phyloP scores from a whole-genome alignment of 805 yeast species.

The Barnettozyma pratensis region DNA sequence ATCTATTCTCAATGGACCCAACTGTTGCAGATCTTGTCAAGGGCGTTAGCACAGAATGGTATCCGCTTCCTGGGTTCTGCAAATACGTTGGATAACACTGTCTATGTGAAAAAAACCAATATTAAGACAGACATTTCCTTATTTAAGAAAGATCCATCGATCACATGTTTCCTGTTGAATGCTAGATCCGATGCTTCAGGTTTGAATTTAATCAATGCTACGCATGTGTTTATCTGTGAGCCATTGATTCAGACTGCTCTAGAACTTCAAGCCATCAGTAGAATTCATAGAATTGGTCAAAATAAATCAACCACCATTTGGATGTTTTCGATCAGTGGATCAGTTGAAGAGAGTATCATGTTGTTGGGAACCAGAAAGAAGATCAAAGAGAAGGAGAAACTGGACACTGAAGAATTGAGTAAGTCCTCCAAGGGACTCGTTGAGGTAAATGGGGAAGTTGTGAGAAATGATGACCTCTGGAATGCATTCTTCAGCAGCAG shows the following conservation, averaged over 20 bases:
- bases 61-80: conserved; percentile 54
- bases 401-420: conserved; percentile 52
- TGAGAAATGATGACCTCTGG: conserved; percentile 56
- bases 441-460: conserved; percentile 53
- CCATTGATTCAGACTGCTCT: conserved; percentile 85
- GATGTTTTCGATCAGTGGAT: conserved; percentile 79
- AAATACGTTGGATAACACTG: conserved; percentile 3
- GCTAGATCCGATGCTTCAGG: conserved; percentile 90
- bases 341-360: conserved; percentile 87
- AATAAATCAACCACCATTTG: conserved; percentile 76
- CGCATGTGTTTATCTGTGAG: conserved; percentile 88
- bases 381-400: conserved; percentile 29
- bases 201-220: conserved; percentile 83
- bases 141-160: conserved; percentile 53
- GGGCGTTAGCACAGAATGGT: conserved; percentile 56
- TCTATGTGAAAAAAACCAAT: background rate
- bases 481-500: conserved; percentile 44
- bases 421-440: conserved; percentile 46
- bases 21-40: conserved; percentile 58
- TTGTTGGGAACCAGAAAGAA: conserved; percentile 61
- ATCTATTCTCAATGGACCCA: conserved; percentile 88
- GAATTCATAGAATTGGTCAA: conserved; percentile 93
- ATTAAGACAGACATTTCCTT: conserved; percentile 38
- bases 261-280: conserved; percentile 86
- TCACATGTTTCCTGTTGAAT: conserved; percentile 83